Evolutionary conservation across 2,329 filamentous ascomycete species (phyloP), one percentile per base, ranked within the genome.

Genomic region (Exophiala sp.): DNA sequence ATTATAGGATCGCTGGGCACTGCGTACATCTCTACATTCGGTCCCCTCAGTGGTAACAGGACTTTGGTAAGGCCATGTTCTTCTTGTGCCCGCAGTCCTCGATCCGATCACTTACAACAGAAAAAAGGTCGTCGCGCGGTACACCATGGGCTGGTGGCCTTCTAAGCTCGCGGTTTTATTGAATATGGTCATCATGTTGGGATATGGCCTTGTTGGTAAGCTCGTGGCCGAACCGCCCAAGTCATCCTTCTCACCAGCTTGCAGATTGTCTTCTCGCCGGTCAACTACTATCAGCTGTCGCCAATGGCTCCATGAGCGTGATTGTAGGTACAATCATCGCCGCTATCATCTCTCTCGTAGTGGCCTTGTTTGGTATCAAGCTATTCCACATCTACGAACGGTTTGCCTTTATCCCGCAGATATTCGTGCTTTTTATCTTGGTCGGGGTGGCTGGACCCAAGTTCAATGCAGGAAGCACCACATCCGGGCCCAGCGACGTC

Each of bases 311-410:
- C n/a, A 73, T 85, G 65, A 78, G 78, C 1, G 74, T 84, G 14
- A 74, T 78, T 29, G 82, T 85, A 1, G 82, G 82, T 58, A 85
- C 86, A 55, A 71, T 85, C 35, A 76, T 85, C 34, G 75, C 80
- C 9, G 78, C 79, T 1, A 58, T 83, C 18, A 76, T 85, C 24
- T 78, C 77, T n/a, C 2, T 46, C 77, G 67, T 73, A 1, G 74
- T 86, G 30, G 81, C 81, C 0, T 81, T 79, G 0, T 85, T 86
- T 62, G 83, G 83, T 0, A 85, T 85, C 62, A 75, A 73, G 48
- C 68, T 80, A 38, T 85, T 86, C 63, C 82, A 86, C 60, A 72
- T 75, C 44, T 86, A 85, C 63, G 81, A 86, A 67, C 74, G 81
- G 63, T 78, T 63, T 60, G 79, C 34, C 4, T 27, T 81, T 73